A percentile compares a stretch with the other conserved stretches of the same genome.
Evolutionary conservation across 306 rosid species (phyloP).

Genomic region (Pyrus bretschneideri): DNA sequence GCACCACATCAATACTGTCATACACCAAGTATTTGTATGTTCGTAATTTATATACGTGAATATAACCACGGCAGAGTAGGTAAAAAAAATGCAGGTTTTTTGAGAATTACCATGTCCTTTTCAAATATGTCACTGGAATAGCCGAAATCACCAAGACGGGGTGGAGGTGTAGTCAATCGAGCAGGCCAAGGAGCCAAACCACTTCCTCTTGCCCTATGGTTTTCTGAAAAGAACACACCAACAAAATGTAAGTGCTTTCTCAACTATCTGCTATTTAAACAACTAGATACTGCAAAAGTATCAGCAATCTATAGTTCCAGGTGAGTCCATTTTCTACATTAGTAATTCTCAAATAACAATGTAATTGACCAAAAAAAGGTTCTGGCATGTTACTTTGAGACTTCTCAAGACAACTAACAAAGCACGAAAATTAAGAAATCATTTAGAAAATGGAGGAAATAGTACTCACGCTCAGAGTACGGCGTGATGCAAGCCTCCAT

Average conservation of each 20-base stretch:
- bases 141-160: slow-evolving; percentile 88
- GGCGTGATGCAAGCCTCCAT: slow-evolving; percentile 95
- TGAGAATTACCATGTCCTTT: slow-evolving; percentile 69
- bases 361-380: neutral
- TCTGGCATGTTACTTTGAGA: neutral
- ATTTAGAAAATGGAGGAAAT: slow-evolving; percentile 1
- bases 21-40: neutral
- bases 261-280: neutral
- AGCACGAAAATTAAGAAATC: neutral
- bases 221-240: slow-evolving; percentile 42
- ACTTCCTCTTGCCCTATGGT: slow-evolving; percentile 63
- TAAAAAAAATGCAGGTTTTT: neutral
- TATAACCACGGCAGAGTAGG: neutral
- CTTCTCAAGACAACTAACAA: neutral
- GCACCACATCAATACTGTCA: slow-evolving; percentile 24
- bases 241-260: neutral
- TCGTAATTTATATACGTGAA: neutral
- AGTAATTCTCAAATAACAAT: neutral
- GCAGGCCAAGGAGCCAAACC: slow-evolving; percentile 98
- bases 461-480: slow-evolving; percentile 78
- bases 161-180: slow-evolving; percentile 85
- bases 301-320: neutral
- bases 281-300: neutral
- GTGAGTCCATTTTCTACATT: neutral
- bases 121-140: slow-evolving; percentile 69